Percentiles rank a stretch among this genome's conserved stretches.
Evolutionary conservation across 495 filamentous ascomycete species (phyloP).

Genomic region (Penicillium riverlandense): DNA sequence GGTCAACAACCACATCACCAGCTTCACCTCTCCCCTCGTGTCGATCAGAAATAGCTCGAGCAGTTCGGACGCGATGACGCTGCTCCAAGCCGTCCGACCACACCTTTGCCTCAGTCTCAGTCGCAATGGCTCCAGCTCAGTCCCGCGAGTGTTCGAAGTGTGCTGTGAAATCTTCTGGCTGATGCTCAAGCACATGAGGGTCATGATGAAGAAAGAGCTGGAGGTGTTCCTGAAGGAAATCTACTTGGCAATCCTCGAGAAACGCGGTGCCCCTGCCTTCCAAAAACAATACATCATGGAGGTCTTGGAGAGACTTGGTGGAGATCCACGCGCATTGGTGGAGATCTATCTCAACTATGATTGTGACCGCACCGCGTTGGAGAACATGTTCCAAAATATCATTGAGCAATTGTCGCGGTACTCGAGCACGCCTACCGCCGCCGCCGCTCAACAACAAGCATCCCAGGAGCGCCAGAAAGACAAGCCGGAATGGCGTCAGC

Average conservation of each 20-base stretch:
- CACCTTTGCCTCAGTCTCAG: constrained; percentile 91
- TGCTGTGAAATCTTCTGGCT: constrained; percentile 98
- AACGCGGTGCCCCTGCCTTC: constrained; percentile 73
- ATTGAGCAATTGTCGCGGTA: constrained; percentile 90
- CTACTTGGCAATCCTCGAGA: constrained; percentile 88
- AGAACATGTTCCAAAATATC: constrained; percentile 92
- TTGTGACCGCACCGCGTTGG: constrained; percentile 83
- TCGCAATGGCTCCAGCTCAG: constrained; percentile 88
- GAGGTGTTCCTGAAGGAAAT: constrained; percentile 98
- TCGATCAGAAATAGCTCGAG: constrained; percentile 85
- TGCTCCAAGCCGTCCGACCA: constrained; percentile 93
- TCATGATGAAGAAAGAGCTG: constrained; percentile 96
- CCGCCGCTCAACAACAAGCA: constrained; percentile 66
- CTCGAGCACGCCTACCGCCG: constrained; percentile 62
- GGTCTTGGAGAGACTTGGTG: constrained; percentile 73
- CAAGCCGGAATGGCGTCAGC: constrained; percentile 72
- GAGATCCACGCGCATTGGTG: constrained; percentile 81
- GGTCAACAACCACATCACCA: constrained; percentile 79
- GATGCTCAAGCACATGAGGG: constrained; percentile 88
- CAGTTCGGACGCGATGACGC: constrained; percentile 76
- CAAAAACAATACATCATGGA: constrained; percentile 91
- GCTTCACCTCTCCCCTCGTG: constrained; percentile 83
- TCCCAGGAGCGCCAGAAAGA: constrained; percentile 66
- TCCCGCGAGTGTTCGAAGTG: constrained; percentile 86
- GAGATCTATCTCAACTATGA: constrained; percentile 99